phyloP scores from a whole-genome alignment of 306 rosid species.

The Castanea sativa region DNA sequence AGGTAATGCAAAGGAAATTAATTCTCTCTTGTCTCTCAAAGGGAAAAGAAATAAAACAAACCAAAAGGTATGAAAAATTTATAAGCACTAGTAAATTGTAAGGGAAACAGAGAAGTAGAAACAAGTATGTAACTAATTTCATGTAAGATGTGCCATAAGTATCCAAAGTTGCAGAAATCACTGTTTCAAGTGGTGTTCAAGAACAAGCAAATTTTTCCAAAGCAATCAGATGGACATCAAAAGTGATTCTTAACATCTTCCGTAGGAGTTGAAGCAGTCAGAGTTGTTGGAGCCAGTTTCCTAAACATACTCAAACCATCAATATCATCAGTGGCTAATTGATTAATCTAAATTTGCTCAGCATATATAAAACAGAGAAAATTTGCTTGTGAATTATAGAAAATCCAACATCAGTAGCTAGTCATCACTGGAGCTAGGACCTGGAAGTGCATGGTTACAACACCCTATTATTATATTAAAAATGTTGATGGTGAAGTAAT shows the following conservation, averaged over 20 bases:
- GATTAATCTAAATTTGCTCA: not conserved
- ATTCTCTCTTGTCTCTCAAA: no score
- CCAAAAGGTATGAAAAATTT: no score
- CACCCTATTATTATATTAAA: not conserved
- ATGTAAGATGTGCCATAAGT: not conserved
- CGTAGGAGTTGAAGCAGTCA: not conserved
- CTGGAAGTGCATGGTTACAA: not conserved
- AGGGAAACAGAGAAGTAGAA: not conserved
- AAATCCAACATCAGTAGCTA: not conserved
- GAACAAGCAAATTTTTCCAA: not conserved
- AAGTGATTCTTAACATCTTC: not conserved
- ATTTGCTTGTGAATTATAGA: not conserved
- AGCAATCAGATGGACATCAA: not conserved
- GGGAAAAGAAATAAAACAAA: no score
- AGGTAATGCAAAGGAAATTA: no score
- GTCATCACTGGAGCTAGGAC: not conserved
- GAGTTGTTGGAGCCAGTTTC: not conserved
- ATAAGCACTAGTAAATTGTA: no score
- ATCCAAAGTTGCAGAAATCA: not conserved
- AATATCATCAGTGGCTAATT: not conserved
- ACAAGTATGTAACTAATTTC: not conserved
- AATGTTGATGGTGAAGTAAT: not conserved
- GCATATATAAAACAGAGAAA: not conserved
- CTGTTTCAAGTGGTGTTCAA: not conserved
- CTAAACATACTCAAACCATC: not conserved